These are phyloP conservation scores for Russula compacta DNA, from an alignment of 768 basidiomycete species.

Conservation along the genomic window DNA sequence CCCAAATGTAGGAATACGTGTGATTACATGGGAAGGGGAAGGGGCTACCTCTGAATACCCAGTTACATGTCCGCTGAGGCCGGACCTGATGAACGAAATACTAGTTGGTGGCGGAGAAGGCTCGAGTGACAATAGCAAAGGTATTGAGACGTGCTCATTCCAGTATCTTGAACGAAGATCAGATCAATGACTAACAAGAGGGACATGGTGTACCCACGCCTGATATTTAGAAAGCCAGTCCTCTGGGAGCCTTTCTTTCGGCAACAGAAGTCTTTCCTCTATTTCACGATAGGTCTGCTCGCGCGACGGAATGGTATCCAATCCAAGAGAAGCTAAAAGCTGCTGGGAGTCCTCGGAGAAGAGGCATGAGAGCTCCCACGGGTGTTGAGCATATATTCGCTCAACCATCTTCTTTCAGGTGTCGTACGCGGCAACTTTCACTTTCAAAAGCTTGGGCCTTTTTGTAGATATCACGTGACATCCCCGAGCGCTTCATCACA, in stretches of 20 bases:
- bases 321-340: slow-evolving; percentile 48
- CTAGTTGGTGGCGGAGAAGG: slow-evolving; percentile 71
- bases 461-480: too few species aligned
- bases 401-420: not conserved
- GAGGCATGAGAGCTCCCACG: not conserved
- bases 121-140: slow-evolving; percentile 52
- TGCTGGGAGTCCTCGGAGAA: slow-evolving; percentile 29
- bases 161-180: slow-evolving; percentile 47
- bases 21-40: not conserved
- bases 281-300: slow-evolving; percentile 58
- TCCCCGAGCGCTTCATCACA: not conserved
- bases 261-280: slow-evolving; percentile 66
- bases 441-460: too few species aligned
- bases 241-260: slow-evolving; percentile 52
- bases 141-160: slow-evolving; percentile 51
- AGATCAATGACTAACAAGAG: slow-evolving; percentile 1
- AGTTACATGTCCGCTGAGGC: slow-evolving; percentile 69
- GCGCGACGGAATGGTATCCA: slow-evolving; percentile 47
- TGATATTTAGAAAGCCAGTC: slow-evolving; percentile 79
- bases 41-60: slow-evolving; percentile 68
- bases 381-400: not conserved
- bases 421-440: not conserved
- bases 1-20: not conserved
- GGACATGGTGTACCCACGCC: slow-evolving; percentile 45
- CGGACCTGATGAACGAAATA: slow-evolving; percentile 64